Conservation (phyloP, 495 filamentous ascomycete genomes). For the Xylaria palmicola region DNA sequence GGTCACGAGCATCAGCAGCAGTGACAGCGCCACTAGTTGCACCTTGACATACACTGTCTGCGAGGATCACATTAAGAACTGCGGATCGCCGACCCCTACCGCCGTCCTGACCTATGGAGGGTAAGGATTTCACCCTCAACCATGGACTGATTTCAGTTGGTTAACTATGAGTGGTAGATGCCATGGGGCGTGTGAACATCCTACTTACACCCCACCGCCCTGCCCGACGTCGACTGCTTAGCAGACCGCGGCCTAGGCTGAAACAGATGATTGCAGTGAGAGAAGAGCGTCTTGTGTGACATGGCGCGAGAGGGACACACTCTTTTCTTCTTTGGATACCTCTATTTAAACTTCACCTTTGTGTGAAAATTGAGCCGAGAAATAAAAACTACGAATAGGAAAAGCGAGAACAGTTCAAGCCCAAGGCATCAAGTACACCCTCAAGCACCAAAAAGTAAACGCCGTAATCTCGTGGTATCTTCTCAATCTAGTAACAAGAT, state of each 20-base stretch:
- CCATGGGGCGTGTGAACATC: conserved; percentile 23
- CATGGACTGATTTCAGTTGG: neutral
- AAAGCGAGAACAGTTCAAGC: no score
- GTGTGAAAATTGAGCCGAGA: no score
- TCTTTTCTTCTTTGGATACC: no score
- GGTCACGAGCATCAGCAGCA: neutral
- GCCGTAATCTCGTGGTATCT: conserved; percentile 1
- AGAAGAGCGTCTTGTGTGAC: no score
- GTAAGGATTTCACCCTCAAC: conserved; percentile 10
- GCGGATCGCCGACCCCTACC: conserved; percentile 11
- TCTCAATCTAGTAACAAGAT: neutral
- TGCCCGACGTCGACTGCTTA: conserved; percentile 16
- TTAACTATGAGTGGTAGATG: conserved; percentile 22
- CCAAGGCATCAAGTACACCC: no score
- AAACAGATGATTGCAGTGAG: no score
- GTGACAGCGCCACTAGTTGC: neutral
- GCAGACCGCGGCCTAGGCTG: neutral
- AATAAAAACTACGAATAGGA: no score
- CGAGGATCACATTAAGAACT: conserved; percentile 7
- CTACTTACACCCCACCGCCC: conserved; percentile 24
- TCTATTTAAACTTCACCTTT: no score
- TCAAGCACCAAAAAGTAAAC: neutral
- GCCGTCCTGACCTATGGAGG: conserved; percentile 8
- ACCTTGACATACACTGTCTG: conserved; percentile 8
- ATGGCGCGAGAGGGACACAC: no score